Base-by-base conservation (phyloP, 148 eudicot species). In the Beta vulgaris region DNA sequence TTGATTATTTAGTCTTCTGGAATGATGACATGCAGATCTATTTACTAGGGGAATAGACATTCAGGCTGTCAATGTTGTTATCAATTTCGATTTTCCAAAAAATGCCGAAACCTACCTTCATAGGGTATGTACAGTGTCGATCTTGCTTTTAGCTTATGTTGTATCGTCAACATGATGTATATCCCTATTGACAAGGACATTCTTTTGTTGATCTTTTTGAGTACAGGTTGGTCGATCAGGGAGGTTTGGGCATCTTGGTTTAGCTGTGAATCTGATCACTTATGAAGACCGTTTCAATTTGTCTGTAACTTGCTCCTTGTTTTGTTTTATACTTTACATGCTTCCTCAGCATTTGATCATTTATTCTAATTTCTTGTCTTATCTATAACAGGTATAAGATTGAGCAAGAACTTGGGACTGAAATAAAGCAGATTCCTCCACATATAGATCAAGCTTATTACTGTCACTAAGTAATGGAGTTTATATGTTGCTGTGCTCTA, bases 31-130 rank as follows among this genome's bases (percentile, higher is more conserved):
- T 68, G 83, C 91, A 93, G 98, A 93, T 83, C 78, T 93, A 31
- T 93, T 93, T 82, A 93, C 98, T 13, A 87, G 98, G 68, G 98
- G 98, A 39, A 93, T 93, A 76, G 98, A 93, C 85, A 91, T 93
- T 78, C 98, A 89, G 75, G 93, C 97, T 23, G 98, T 93, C 71
- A 93, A 93, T 82, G 93, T 93, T 25, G 98, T 93, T 48, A 89
- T 93, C 36, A 93, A 93, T 73, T 93, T 91, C 64, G 98, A 93
- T 79, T 91, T 93, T 65, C 98, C 98, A 1, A 89, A 85, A 83
- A 93, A 88, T 57, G 71, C 98, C 25, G 98, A 93, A 77, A 93
- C 98, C 51, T 93, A 93, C 78, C 87, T 93, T 59, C 98, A 91
- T 77, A 85, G 98, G 92, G 97, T 93, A 83, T 81, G 87, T 73